A percentile compares a stretch with the other conserved stretches of the same genome.
These are phyloP conservation scores for Aspergillus oerlinghausenensis DNA, from an alignment of 2,329 filamentous ascomycete species.

Conservation along the genomic window DNA sequence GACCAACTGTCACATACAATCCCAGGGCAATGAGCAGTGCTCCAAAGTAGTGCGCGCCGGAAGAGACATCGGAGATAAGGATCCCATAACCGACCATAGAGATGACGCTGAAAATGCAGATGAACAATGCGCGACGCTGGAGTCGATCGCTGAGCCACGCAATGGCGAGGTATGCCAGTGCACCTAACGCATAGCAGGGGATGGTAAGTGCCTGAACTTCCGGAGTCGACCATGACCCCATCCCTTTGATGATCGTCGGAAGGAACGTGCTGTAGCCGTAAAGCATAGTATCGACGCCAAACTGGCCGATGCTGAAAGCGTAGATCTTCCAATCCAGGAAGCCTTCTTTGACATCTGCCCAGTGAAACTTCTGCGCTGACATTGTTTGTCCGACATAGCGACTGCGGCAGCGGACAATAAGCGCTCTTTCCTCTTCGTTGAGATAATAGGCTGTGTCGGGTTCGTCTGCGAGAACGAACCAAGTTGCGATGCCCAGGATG, in stretches of 20 bases:
- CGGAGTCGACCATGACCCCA: constrained; percentile 60
- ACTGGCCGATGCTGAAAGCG: constrained; percentile 64
- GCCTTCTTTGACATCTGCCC: constrained; percentile 61
- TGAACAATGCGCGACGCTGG: constrained; percentile 63
- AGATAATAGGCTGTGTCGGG: constrained; percentile 63
- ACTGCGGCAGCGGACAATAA: constrained; percentile 50
- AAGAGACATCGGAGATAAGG: constrained; percentile 56
- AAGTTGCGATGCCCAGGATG: constrained; percentile 51
- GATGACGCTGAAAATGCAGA: constrained; percentile 57
- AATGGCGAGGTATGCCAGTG: constrained; percentile 61
- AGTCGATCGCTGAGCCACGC: constrained; percentile 64
- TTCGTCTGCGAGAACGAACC: constrained; percentile 60
- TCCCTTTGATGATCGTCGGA: constrained; percentile 69
- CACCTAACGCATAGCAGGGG: constrained; percentile 70
- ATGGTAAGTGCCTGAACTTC: constrained; percentile 73
- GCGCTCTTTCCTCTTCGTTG: constrained; percentile 53
- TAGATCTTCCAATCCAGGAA: constrained; percentile 74
- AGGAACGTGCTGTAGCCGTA: constrained; percentile 76
- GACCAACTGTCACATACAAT: constrained; percentile 58
- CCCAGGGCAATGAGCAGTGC: constrained; percentile 73
- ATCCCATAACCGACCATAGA: constrained; percentile 67
- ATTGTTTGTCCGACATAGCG: constrained; percentile 48
- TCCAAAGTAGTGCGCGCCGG: constrained; percentile 67
- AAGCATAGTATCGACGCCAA: constrained; percentile 70
- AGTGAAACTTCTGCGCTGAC: constrained; percentile 52